Conservation (phyloP, 495 filamentous ascomycete genomes). For the Podospora didyma region DNA sequence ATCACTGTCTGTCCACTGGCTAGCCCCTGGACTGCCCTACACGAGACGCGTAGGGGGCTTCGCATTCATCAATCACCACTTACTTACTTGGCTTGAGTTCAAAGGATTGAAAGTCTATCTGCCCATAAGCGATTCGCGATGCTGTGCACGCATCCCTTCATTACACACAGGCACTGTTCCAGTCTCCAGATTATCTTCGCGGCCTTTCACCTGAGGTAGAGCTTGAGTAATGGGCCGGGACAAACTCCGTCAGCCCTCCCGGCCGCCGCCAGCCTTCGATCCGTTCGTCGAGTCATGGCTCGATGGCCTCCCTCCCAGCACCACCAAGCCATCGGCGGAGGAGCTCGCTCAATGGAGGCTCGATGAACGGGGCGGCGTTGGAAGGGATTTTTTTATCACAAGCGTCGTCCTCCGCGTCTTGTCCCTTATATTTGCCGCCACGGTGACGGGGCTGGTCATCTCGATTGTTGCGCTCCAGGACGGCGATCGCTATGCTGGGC, state of each 20-base stretch:
- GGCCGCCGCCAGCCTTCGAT: slow-evolving; percentile 12
- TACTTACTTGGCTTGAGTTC: too few relatives aligned
- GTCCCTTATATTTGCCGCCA: slow-evolving; percentile 13
- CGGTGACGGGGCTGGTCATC: slow-evolving; percentile 3
- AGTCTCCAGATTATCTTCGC: too few relatives aligned
- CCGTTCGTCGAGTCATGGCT: slow-evolving; percentile 24
- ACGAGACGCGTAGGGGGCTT: too few relatives aligned
- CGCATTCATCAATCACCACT: too few relatives aligned
- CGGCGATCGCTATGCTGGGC: not conserved
- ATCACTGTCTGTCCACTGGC: too few relatives aligned
- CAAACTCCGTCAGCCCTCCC: slow-evolving; percentile 1
- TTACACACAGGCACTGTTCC: too few relatives aligned
- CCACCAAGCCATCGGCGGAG: slow-evolving; percentile 9
- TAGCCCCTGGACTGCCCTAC: too few relatives aligned
- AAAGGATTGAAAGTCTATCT: too few relatives aligned
- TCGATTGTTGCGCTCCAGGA: slow-evolving; percentile 1
- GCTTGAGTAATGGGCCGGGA: slow-evolving; percentile 1
- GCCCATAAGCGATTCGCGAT: too few relatives aligned
- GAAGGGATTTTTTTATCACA: slow-evolving; percentile 10
- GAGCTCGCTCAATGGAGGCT: slow-evolving; percentile 21
- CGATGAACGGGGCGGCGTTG: slow-evolving; percentile 3
- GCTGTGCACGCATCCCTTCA: too few relatives aligned
- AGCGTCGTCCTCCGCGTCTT: slow-evolving; percentile 13
- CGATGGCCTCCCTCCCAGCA: slow-evolving; percentile 14
- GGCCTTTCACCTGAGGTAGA: too few relatives aligned